Percentiles rank a stretch among this genome's conserved stretches.
Conservation (phyloP, 169 alveolate genomes). For the Plasmodium reichenowi region DNA sequence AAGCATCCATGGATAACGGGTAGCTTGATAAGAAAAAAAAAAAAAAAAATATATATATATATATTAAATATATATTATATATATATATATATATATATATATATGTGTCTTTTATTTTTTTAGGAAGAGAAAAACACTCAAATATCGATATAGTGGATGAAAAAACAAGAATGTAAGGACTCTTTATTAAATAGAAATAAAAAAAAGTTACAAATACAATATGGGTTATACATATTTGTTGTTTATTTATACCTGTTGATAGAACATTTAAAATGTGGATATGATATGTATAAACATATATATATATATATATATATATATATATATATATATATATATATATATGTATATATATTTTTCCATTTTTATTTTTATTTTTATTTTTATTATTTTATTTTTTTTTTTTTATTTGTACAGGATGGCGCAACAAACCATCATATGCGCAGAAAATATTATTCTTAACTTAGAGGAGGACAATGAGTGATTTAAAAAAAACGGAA, state of each 20-base stretch:
- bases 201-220: background rate
- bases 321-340: too few relatives aligned
- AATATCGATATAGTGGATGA: slow-evolving; percentile 13
- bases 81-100: background rate
- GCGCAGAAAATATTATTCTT: too few relatives aligned
- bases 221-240: background rate
- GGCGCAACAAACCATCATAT: too few relatives aligned
- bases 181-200: background rate
- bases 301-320: too few relatives aligned
- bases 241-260: background rate
- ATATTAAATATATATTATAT: background rate
- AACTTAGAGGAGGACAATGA: too few relatives aligned
- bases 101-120: background rate
- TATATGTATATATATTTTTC: background rate
- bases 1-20: slow-evolving; percentile 73
- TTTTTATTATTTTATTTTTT: background rate
- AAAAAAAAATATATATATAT: background rate
- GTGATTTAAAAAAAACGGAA: too few relatives aligned
- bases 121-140: slow-evolving; percentile 48
- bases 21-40: background rate
- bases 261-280: too few relatives aligned
- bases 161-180: slow-evolving; percentile 44
- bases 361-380: background rate
- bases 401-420: too few relatives aligned
- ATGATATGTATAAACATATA: too few relatives aligned